Evolutionary conservation across 371 early-diverging fungal genomes (phyloP).

Genomic region (Rhizomucor pusillus): DNA sequence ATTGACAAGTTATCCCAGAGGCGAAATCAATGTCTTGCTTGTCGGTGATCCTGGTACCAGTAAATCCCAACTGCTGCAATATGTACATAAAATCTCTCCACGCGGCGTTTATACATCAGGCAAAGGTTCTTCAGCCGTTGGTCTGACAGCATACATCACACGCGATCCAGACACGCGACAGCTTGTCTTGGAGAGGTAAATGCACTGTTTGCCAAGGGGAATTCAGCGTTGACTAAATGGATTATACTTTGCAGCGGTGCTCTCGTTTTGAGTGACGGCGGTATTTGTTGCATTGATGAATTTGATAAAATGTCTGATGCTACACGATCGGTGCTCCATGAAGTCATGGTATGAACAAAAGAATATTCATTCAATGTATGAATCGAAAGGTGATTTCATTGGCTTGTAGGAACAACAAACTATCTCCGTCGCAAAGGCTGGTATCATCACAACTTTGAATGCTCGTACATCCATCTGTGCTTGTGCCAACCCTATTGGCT

Average conservation of each 20-base stretch:
- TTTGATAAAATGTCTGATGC: slow-evolving; percentile 99
- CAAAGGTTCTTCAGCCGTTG: slow-evolving; percentile 98
- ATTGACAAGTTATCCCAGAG: slow-evolving; percentile 46
- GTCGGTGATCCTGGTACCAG: slow-evolving; percentile 99
- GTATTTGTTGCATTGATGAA: slow-evolving; percentile 99
- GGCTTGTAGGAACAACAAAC: slow-evolving; percentile 96
- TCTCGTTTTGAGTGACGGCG: slow-evolving; percentile 96
- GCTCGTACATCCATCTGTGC: slow-evolving; percentile 98
- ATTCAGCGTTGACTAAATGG: neutral
- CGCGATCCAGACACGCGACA: slow-evolving; percentile 97
- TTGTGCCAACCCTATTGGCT: slow-evolving; percentile 97
- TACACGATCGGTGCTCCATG: slow-evolving; percentile 97
- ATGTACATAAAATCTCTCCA: slow-evolving; percentile 95
- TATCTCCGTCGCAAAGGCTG: slow-evolving; percentile 99
- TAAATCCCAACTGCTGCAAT: slow-evolving; percentile 96
- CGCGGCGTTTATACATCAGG: slow-evolving; percentile 99
- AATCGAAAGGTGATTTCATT: neutral
- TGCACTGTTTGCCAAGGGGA: neutral
- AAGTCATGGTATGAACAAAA: slow-evolving; percentile 89
- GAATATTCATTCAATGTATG: neutral
- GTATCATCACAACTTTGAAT: slow-evolving; percentile 99
- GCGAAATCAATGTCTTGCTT: slow-evolving; percentile 97
- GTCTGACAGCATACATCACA: slow-evolving; percentile 98
- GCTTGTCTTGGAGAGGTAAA: slow-evolving; percentile 91
- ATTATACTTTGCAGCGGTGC: slow-evolving; percentile 81